phyloP scores from a whole-genome alignment of 306 rosid genomes.

The Quercus parvula region DNA sequence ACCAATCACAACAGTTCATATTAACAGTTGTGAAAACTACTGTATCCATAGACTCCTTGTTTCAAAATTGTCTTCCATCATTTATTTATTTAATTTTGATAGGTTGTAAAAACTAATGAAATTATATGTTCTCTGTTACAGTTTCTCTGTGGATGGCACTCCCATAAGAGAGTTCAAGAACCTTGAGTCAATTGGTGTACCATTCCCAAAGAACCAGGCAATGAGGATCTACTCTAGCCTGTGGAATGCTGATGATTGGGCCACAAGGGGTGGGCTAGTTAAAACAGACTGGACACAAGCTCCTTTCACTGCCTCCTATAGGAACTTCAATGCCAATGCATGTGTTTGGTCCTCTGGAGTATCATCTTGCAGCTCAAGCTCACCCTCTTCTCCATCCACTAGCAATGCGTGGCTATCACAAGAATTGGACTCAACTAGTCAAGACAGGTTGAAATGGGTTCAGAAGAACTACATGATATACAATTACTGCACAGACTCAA shows the following conservation, averaged over 20 bases:
- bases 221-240: constrained; percentile 62
- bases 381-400: neutral
- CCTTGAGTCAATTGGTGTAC: constrained; percentile 46
- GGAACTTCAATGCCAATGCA: constrained; percentile 51
- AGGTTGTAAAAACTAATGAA: too few relatives aligned
- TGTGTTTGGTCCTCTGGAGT: constrained; percentile 48
- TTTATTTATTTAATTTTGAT: too few relatives aligned
- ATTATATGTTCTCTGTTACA: constrained; percentile 14
- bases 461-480: constrained; percentile 62
- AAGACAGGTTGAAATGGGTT: constrained; percentile 46
- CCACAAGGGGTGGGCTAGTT: constrained; percentile 73
- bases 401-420: constrained; percentile 40
- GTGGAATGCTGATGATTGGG: constrained; percentile 90
- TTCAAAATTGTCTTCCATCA: too few relatives aligned
- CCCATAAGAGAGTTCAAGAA: constrained; percentile 77
- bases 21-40: too few relatives aligned
- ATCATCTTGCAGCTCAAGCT: constrained; percentile 44
- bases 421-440: constrained; percentile 39
- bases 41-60: neutral
- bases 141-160: constrained; percentile 65
- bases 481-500: constrained; percentile 47
- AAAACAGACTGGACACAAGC: constrained; percentile 67
- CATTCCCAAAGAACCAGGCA: constrained; percentile 56
- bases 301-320: constrained; percentile 59
- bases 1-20: neutral